phyloP scores from a whole-genome alignment of 2,329 filamentous ascomycete species.

The Huntiella omanensis region DNA sequence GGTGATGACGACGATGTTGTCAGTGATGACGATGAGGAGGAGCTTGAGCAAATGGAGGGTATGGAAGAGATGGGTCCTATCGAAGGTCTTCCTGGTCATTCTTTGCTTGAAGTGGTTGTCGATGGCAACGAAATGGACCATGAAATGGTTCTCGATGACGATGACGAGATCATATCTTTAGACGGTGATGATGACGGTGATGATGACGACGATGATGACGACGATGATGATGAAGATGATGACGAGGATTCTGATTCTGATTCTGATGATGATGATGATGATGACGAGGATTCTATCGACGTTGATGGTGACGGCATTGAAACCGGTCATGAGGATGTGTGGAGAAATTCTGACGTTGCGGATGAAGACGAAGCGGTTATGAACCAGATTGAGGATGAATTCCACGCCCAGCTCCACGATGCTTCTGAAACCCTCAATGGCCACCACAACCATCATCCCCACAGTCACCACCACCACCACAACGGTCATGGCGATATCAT shows the following conservation, averaged over 20 bases:
- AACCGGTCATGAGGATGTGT: constrained; percentile 33
- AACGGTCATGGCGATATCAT: constrained; percentile 24
- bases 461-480: constrained; percentile 2
- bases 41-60: constrained; percentile 8
- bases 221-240: constrained; percentile 23
- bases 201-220: constrained; percentile 35
- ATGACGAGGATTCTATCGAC: constrained; percentile 38
- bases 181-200: constrained; percentile 25
- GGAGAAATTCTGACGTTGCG: constrained; percentile 39
- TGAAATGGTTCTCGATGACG: constrained; percentile 34
- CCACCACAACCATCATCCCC: constrained; percentile 8
- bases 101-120: constrained; percentile 56
- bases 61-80: constrained; percentile 70
- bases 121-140: constrained; percentile 49
- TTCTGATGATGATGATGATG: constrained; percentile 30
- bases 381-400: constrained; percentile 36
- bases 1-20: constrained; percentile 70
- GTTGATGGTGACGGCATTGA: constrained; percentile 41
- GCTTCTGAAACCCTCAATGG: constrained; percentile 16
- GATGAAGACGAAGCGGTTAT: constrained; percentile 33
- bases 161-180: constrained; percentile 25
- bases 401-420: constrained; percentile 31
- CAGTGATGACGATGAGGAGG: constrained; percentile 72
- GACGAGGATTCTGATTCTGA: constrained; percentile 15
- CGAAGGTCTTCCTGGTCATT: constrained; percentile 49